Evolutionary conservation across 2,329 filamentous ascomycete genomes (phyloP).

Genomic region (Sporothrix sp.): DNA sequence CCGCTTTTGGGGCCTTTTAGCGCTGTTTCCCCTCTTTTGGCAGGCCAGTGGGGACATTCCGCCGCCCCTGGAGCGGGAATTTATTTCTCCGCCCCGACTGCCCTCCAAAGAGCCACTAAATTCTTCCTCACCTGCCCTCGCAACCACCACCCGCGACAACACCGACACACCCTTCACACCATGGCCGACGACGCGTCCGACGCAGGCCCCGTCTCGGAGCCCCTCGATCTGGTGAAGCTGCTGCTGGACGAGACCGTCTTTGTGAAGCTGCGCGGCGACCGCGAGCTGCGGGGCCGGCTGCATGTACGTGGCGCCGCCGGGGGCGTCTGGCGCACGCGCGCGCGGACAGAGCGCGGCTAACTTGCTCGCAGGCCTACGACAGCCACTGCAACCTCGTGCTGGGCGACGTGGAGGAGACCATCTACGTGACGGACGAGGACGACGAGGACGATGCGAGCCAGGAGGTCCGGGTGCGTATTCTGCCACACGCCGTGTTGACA

Average conservation of each 20-base stretch:
- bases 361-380: conserved; percentile 69
- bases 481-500: too few species aligned
- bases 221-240: conserved; percentile 88
- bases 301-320: conserved; percentile 44
- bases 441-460: conserved; percentile 52
- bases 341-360: not conserved
- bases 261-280: conserved; percentile 90
- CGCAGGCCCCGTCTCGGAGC: conserved; percentile 67
- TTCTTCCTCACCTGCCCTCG: too few species aligned
- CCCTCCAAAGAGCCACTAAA: not conserved
- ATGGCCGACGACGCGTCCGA: conserved; percentile 77
- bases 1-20: conserved; percentile 2
- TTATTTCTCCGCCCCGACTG: conserved; percentile 8
- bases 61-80: not conserved
- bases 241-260: conserved; percentile 94
- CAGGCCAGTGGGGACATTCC: conserved; percentile 1
- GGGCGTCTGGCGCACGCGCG: not conserved
- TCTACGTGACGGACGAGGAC: conserved; percentile 86
- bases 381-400: conserved; percentile 96
- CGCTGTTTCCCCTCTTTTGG: not conserved
- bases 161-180: not conserved
- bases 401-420: conserved; percentile 93
- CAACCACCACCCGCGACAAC: too few species aligned
- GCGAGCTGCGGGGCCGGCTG: conserved; percentile 87
- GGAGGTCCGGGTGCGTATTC: conserved; percentile 53